phyloP scores from a whole-genome alignment of 257 asterid genomes.

The Plantago major region DNA sequence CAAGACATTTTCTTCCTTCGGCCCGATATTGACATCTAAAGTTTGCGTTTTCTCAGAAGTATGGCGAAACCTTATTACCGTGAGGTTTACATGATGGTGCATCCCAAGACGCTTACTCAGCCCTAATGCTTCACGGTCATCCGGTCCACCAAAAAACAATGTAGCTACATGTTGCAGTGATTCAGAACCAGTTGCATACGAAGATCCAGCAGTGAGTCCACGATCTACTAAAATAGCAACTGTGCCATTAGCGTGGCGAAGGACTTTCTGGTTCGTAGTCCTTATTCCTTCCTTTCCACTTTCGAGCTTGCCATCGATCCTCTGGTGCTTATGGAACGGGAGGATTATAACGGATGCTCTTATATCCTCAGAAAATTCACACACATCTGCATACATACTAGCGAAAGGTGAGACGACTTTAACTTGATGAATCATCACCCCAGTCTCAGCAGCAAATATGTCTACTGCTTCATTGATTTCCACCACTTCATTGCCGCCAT shows the following conservation, averaged over 20 bases:
- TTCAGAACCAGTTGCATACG: conserved; percentile 36
- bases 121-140: conserved; percentile 93
- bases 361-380: conserved; percentile 60
- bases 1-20: conserved; percentile 50
- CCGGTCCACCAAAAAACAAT: conserved; percentile 91
- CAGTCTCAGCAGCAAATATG: conserved; percentile 66
- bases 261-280: conserved; percentile 76
- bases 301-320: conserved; percentile 92
- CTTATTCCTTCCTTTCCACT: conserved; percentile 84
- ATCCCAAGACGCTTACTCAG: conserved; percentile 83
- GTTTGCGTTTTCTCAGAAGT: conserved; percentile 33
- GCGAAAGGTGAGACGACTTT: conserved; percentile 72
- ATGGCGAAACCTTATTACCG: conserved; percentile 74
- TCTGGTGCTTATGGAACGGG: conserved; percentile 94
- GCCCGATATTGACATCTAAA: conserved; percentile 53
- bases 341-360: conserved; percentile 73
- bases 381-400: conserved; percentile 60
- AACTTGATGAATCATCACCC: conserved; percentile 58
- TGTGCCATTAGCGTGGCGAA: conserved; percentile 72
- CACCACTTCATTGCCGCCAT: conserved; percentile 93
- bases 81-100: conserved; percentile 82
- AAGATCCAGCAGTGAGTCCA: conserved; percentile 68
- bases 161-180: conserved; percentile 76
- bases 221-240: conserved; percentile 89
- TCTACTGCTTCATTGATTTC: conserved; percentile 94